Base-by-base conservation (phyloP, 306 rosid genomes). In the Quercus rubra region DNA sequence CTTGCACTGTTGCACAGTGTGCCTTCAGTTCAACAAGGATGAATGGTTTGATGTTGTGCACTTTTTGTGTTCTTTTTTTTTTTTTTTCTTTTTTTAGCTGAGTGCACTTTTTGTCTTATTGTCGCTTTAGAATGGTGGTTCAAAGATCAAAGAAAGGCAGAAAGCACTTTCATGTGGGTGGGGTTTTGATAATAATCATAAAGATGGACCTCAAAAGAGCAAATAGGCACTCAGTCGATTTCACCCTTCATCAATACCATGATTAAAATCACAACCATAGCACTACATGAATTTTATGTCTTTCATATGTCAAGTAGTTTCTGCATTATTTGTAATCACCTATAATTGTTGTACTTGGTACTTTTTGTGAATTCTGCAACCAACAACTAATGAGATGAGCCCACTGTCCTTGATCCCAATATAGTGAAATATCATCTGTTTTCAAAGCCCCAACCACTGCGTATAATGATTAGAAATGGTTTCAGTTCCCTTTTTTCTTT, bases 321-420 rank as follows among this genome's bases (percentile, higher is more conserved):
- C 51, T 56, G 41, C 70, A 75, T 86, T 81, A 89, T 70, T 70
- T 74, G 70, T 63, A 69, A 38, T 61, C 79, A 70, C 74, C 31
- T 38, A 67, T 79, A 55, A 77, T 80, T 77, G 81, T 71, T 52
- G 85, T 85, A 75, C 80, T 67, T 30, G 31, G 66, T 76, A 75
- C 82, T 83, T 30, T 79, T 38, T 10, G 25, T 76, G 56, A 55
- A 52, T 75, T 79, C 74, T 68, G 58, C 20, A 63, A 76, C 83
- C 59, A 19, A 75, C 80, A 75, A 59, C 46, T 67, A 76, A 51
- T 79, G 67, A 52, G 83, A 73, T 10, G 46, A 38, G 46, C 81
- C 83, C 85, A 76, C 81, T 23, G 31, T 43, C 64, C 18, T 69
- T n/a, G 31, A 38, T 55, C 59, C 70, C 71, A 62, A 12, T 28